Evolutionary conservation across 306 rosid genomes (phyloP).

Genomic region (Cicer cuneatum): DNA sequence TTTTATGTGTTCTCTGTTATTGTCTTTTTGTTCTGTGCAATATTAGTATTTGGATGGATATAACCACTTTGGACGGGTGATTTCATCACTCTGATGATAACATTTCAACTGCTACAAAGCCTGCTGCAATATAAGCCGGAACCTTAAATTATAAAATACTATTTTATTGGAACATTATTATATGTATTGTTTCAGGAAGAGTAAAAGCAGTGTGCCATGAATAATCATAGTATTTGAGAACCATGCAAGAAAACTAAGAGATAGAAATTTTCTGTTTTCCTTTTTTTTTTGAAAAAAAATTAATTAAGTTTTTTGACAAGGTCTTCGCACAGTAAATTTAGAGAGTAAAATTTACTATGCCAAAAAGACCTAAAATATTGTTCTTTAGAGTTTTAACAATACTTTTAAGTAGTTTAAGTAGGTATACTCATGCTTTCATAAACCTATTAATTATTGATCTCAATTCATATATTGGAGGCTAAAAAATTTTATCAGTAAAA

Average conservation of each 20-base stretch:
- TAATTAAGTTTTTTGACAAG: background rate
- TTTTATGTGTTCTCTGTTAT: slow-evolving; percentile 51
- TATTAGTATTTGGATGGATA: slow-evolving; percentile 49
- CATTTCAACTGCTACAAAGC: slow-evolving; percentile 59
- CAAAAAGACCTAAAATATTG: too few relatives aligned
- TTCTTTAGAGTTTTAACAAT: too few relatives aligned
- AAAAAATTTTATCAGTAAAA: too few relatives aligned
- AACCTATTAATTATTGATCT: too few relatives aligned
- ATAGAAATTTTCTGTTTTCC: background rate
- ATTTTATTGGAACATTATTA: slow-evolving; percentile 47
- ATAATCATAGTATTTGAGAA: background rate
- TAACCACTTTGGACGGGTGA: slow-evolving; percentile 52
- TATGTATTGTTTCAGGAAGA: slow-evolving; percentile 37
- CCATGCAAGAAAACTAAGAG: background rate
- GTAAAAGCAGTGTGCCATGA: slow-evolving; percentile 11
- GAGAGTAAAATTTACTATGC: background rate
- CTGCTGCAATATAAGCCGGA: slow-evolving; percentile 53
- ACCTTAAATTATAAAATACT: slow-evolving; percentile 48
- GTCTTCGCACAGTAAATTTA: background rate
- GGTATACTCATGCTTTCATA: too few relatives aligned
- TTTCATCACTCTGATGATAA: slow-evolving; percentile 59
- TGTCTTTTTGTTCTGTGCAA: slow-evolving; percentile 48
- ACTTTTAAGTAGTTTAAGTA: too few relatives aligned
- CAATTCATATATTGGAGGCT: too few relatives aligned
- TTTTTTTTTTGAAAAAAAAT: background rate